phyloP scores from a whole-genome alignment of 805 yeast genomes.

The Ogataea wickerhamii region DNA sequence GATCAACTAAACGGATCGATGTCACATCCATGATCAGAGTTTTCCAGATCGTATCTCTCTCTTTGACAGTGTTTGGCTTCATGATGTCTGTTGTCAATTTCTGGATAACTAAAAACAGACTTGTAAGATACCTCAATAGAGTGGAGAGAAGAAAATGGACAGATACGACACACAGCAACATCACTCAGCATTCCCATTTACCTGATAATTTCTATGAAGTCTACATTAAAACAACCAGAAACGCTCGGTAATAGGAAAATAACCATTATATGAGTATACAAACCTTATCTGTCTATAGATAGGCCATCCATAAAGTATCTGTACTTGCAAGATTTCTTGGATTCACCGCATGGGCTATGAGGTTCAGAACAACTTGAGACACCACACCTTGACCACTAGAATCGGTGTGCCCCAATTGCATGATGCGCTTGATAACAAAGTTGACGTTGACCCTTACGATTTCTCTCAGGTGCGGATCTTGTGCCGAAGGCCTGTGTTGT shows the following conservation, averaged over 20 bases:
- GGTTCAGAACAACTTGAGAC: conserved; percentile 84
- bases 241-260: not conserved
- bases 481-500: conserved; percentile 77
- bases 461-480: conserved; percentile 79
- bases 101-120: conserved; percentile 22
- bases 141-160: conserved; percentile 16
- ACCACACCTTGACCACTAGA: conserved; percentile 65
- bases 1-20: conserved; percentile 13
- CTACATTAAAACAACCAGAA: conserved; percentile 18
- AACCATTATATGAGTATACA: too few species aligned
- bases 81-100: conserved; percentile 22
- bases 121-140: conserved; percentile 25
- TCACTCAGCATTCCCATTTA: conserved; percentile 1
- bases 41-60: conserved; percentile 25
- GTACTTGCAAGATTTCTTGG: conserved; percentile 90
- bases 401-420: conserved; percentile 59
- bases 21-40: conserved; percentile 20
- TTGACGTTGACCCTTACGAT: conserved; percentile 88
- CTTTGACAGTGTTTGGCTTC: conserved; percentile 18
- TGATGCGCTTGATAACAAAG: conserved; percentile 70
- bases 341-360: conserved; percentile 91
- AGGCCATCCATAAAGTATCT: conserved; percentile 95
- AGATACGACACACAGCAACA: conserved; percentile 1
- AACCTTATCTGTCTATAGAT: conserved; percentile 46
- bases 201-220: conserved; percentile 21